Percentiles rank a stretch among this genome's conserved stretches.
Evolutionary conservation across 2,329 filamentous ascomycete species (phyloP).

Genomic region (Rutstroemia sp.): DNA sequence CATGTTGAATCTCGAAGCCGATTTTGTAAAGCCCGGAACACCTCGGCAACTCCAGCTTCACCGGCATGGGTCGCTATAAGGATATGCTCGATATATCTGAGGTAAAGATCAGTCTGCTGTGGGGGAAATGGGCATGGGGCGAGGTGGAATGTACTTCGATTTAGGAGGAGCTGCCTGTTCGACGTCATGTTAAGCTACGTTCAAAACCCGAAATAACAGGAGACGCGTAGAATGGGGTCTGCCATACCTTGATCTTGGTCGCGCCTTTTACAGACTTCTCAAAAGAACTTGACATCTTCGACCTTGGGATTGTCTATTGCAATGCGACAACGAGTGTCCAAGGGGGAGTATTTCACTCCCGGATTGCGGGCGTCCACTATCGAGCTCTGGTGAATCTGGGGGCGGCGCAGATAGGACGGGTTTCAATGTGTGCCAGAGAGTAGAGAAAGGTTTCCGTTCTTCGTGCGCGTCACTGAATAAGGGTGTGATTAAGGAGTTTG

Average conservation of each 20-base stretch:
- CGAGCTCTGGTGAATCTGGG: background rate
- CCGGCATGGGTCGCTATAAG: conserved; percentile 90
- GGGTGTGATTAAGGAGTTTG: background rate
- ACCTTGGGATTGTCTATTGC: conserved; percentile 5
- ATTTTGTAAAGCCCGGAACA: conserved; percentile 86
- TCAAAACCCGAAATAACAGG: background rate
- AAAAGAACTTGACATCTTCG: conserved; percentile 73
- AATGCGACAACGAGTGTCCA: conserved; percentile 7
- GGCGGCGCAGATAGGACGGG: background rate
- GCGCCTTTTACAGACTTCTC: conserved; percentile 99
- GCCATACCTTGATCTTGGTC: conserved; percentile 85
- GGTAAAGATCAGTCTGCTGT: conserved; percentile 15
- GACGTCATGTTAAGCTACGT: conserved; percentile 11
- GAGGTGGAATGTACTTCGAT: conserved; percentile 65
- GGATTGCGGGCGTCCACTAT: conserved; percentile 1
- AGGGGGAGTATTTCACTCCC: conserved; percentile 8
- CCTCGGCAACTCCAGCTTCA: conserved; percentile 89
- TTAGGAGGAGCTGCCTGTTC: conserved; percentile 85
- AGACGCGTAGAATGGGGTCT: conserved; percentile 4
- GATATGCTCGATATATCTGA: conserved; percentile 75
- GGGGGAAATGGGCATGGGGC: background rate
- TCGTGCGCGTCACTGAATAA: background rate
- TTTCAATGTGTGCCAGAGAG: background rate
- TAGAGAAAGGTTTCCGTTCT: background rate
- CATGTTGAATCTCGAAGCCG: conserved; percentile 92